These are phyloP conservation scores for Carpinus fangiana DNA, from an alignment of 306 rosid genomes.

Conservation along the genomic window DNA sequence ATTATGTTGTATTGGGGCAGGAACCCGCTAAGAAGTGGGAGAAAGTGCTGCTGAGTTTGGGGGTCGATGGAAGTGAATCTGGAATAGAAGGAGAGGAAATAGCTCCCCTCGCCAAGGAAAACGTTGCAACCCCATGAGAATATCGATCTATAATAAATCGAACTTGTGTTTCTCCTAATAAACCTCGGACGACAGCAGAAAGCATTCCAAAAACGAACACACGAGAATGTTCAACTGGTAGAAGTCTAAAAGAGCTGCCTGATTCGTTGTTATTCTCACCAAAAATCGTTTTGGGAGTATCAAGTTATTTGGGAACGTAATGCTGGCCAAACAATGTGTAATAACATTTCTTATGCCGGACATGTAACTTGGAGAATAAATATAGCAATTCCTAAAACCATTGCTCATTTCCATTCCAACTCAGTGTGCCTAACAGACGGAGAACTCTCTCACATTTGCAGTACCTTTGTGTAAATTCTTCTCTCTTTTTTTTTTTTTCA, in stretches of 20 bases:
- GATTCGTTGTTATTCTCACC: neutral
- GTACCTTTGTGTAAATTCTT: too few relatives aligned
- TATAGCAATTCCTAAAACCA: too few relatives aligned
- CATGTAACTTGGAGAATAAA: neutral
- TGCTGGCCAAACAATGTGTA: too few relatives aligned
- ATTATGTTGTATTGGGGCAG: slow-evolving; percentile 31
- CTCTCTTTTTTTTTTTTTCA: too few relatives aligned
- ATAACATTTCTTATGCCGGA: neutral
- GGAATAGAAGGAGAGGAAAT: slow-evolving; percentile 74
- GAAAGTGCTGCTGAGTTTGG: slow-evolving; percentile 58
- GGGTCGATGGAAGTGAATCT: slow-evolving; percentile 55
- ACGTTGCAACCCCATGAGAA: slow-evolving; percentile 59
- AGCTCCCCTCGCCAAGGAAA: slow-evolving; percentile 77
- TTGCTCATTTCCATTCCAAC: too few relatives aligned
- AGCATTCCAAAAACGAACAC: too few relatives aligned
- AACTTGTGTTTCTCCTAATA: neutral
- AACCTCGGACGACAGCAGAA: neutral
- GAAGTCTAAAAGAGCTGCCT: too few relatives aligned
- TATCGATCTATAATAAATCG: neutral
- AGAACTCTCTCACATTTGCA: neutral
- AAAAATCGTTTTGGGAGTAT: too few relatives aligned
- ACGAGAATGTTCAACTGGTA: too few relatives aligned
- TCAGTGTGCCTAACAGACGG: too few relatives aligned
- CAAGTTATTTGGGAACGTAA: too few relatives aligned
- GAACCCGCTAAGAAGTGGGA: slow-evolving; percentile 87